Base-by-base conservation (phyloP, 345 rosid genomes). In the Physaria fendleri region DNA sequence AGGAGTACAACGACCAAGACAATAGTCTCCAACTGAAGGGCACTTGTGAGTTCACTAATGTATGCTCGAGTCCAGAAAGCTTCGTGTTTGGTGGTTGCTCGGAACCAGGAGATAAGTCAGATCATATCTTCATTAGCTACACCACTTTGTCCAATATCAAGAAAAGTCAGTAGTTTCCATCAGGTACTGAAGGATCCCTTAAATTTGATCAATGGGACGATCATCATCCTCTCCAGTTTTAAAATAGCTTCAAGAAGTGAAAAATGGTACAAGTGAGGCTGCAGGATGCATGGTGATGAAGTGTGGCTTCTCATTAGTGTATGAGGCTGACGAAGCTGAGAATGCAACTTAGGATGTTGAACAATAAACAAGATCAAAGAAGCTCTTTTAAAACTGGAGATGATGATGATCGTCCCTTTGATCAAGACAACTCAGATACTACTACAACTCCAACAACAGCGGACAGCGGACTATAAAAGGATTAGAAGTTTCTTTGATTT, bases 101-200 rank as follows among this genome's bases (percentile, higher is more conserved):
- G 0, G 48, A 62, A 6, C 44, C 13, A 21, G 54, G 43, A 11
- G 54, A 5, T 22, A 32, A 39, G 8, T 27, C 40, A 1, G 68
- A 62, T 13, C 68, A 62, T 28, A 42, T 62, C 3, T 48, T 62
- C 56, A 49, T 38, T 25, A 58, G 30, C 48, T 62, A 62, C 58
- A 48, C 58, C 20, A 25, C 14, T 12, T 12, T 32, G 38, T 24
- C 24, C 35, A 27, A 18, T 12, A 28, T 39, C 40, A 49, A 38
- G 12, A 49, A 49, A 38, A 11, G 3, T 62, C 27, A 25, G 20
- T 20, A 25, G 6, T n/a, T 20, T 2, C 18, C 51, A 38, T 17
- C 47, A 30, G 23, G 43, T 11, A 16, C 8, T 16, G 37, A 47
- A 23, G 24, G 16, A 4, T 61, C 39, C 37, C 46, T 61, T 11